phyloP scores from a whole-genome alignment of 805 yeast species.

The Candida insectalens region DNA sequence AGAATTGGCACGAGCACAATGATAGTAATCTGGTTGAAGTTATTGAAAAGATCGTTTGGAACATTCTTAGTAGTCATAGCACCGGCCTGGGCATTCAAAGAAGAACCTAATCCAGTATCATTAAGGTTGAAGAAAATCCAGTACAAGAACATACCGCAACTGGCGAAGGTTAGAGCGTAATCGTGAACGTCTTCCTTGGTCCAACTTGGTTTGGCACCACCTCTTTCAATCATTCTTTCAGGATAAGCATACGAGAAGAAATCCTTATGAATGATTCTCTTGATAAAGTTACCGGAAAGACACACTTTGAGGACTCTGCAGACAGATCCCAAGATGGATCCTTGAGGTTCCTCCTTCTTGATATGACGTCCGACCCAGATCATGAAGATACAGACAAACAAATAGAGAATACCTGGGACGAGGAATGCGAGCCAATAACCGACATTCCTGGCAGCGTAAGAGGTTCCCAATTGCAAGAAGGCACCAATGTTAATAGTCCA shows the following conservation, averaged over 20 bases:
- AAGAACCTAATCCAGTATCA: constrained; percentile 39
- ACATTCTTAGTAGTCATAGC: constrained; percentile 42
- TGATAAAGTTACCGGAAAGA: constrained; percentile 32
- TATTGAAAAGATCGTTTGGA: constrained; percentile 46
- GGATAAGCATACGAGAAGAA: constrained; percentile 46
- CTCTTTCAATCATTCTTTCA: constrained; percentile 32
- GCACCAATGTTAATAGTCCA: constrained; percentile 50
- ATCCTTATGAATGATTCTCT: constrained; percentile 28
- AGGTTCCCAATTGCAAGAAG: constrained; percentile 41
- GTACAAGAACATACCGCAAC: constrained; percentile 37
- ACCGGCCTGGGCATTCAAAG: constrained; percentile 44
- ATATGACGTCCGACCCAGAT: constrained; percentile 24
- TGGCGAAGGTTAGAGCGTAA: constrained; percentile 31
- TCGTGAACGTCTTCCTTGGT: constrained; percentile 39
- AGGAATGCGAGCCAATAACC: constrained; percentile 49
- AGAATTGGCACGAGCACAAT: constrained; percentile 41
- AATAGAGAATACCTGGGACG: constrained; percentile 46
- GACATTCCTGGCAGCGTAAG: constrained; percentile 39
- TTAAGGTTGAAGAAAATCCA: constrained; percentile 29
- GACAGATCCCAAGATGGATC: constrained; percentile 37
- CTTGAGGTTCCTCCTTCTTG: constrained; percentile 27
- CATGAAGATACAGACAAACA: constrained; percentile 41
- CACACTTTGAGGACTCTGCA: constrained; percentile 31
- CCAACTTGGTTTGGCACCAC: constrained; percentile 25
- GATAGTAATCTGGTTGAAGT: constrained; percentile 46